These are phyloP conservation scores for Pseudomonodictys pantanalensis DNA, from an alignment of 495 filamentous ascomycete genomes.

Conservation along the genomic window DNA sequence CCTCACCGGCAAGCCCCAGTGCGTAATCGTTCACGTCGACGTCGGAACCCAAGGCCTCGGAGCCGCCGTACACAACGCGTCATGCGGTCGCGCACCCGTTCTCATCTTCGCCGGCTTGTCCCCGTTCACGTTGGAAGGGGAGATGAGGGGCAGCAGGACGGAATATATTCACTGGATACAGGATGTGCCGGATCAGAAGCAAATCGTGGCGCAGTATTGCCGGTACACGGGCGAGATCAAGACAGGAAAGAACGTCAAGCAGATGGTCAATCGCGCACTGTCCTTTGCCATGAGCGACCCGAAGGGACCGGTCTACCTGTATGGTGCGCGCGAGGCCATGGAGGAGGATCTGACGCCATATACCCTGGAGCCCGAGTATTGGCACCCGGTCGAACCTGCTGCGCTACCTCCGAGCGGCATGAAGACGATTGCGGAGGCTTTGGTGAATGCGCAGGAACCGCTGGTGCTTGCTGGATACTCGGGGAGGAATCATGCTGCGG, in stretches of 20 bases:
- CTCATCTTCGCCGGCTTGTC: conserved; percentile 88
- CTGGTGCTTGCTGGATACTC: conserved; percentile 80
- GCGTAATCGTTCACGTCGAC: conserved; percentile 93
- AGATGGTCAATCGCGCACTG: conserved; percentile 87
- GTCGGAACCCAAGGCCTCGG: conserved; percentile 91
- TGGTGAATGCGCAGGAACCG: conserved; percentile 71
- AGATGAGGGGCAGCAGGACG: conserved; percentile 80
- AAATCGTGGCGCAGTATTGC: conserved; percentile 89
- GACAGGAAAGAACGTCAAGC: conserved; percentile 88
- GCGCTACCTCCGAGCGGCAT: conserved; percentile 67
- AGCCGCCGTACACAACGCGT: conserved; percentile 89
- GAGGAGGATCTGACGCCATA: conserved; percentile 89
- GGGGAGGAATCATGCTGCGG: conserved; percentile 70
- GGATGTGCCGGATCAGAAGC: conserved; percentile 91
- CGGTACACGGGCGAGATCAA: conserved; percentile 90
- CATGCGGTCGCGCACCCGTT: conserved; percentile 79
- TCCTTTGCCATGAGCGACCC: conserved; percentile 82
- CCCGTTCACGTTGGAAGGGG: conserved; percentile 87
- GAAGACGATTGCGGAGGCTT: conserved; percentile 63
- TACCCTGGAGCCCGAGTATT: conserved; percentile 64
- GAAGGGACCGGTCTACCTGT: conserved; percentile 81
- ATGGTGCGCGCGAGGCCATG: conserved; percentile 84
- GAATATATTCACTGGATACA: conserved; percentile 99
- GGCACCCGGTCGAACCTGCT: conserved; percentile 73
- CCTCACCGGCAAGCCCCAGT: conserved; percentile 78